These are phyloP conservation scores for Arthrobotrys entomopaga DNA, from an alignment of 2,329 filamentous ascomycete genomes.

Conservation along the genomic window DNA sequence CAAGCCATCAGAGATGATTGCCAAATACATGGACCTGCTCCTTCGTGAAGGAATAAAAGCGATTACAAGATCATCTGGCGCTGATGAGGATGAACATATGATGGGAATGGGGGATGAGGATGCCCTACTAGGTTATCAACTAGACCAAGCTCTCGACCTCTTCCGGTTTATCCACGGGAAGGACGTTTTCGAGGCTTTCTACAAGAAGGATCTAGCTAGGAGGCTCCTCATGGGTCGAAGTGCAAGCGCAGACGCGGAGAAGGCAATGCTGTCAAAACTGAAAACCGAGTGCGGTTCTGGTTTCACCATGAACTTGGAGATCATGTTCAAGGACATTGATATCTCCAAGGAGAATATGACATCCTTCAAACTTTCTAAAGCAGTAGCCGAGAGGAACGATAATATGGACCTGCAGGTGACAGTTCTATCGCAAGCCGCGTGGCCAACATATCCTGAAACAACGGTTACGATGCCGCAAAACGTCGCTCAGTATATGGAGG, in stretches of 20 bases:
- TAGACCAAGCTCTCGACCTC: conserved; percentile 91
- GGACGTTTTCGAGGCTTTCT: conserved; percentile 97
- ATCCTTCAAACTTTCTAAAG: conserved; percentile 77
- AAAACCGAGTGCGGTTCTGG: conserved; percentile 81
- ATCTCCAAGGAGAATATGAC: conserved; percentile 90
- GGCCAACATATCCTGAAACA: conserved; percentile 88
- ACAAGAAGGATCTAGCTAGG: conserved; percentile 95
- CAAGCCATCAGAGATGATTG: conserved; percentile 98
- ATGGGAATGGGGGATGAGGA: conserved; percentile 84
- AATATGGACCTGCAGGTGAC: conserved; percentile 82
- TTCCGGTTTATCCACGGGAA: conserved; percentile 98
- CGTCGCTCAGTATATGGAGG: conserved; percentile 78
- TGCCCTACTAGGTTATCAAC: conserved; percentile 86
- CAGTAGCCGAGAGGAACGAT: conserved; percentile 68
- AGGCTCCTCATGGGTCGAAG: conserved; percentile 90
- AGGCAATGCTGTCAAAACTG: conserved; percentile 85
- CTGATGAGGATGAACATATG: conserved; percentile 67
- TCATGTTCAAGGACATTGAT: conserved; percentile 99
- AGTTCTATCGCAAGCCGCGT: conserved; percentile 88
- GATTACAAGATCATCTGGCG: conserved; percentile 70
- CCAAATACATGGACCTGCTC: conserved; percentile 92
- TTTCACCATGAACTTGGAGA: conserved; percentile 96
- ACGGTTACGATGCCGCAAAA: conserved; percentile 78
- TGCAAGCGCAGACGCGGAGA: conserved; percentile 92
- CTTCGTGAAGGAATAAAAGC: conserved; percentile 88